Evolutionary conservation across 78 protist species (phyloP).

Genomic region (Dictyostelium brefeldianum): DNA sequence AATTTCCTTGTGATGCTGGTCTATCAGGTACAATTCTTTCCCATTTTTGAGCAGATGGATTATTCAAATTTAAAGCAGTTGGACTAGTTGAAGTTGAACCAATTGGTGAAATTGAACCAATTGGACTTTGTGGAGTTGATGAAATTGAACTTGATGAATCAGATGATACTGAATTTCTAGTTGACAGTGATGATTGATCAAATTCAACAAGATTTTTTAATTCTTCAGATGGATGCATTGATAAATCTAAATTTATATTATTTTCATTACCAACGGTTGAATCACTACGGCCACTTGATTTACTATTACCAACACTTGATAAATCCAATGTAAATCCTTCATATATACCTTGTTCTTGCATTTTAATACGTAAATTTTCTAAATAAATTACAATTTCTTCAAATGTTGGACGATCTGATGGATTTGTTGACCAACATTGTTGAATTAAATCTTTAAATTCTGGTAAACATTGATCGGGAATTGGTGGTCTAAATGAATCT

Average conservation of each 20-base stretch:
- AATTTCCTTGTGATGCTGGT: neutral
- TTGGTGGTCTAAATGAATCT: constrained; percentile 31
- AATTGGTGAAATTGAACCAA: neutral
- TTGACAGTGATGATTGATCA: neutral
- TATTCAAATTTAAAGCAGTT: too few relatives aligned
- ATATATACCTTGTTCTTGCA: constrained; percentile 26
- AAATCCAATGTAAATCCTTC: neutral
- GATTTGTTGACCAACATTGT: constrained; percentile 34
- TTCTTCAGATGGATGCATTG: constrained; percentile 34
- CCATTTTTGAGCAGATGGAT: constrained; percentile 2
- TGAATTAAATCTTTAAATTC: constrained; percentile 13
- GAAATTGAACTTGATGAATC: constrained; percentile 1
- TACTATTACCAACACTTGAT: too few relatives aligned
- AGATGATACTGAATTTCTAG: neutral
- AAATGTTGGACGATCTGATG: constrained; percentile 35
- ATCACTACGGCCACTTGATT: neutral
- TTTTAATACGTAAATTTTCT: neutral
- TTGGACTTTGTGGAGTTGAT: constrained; percentile 6
- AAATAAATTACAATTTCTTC: neutral
- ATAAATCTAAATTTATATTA: neutral
- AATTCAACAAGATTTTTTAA: constrained; percentile 17
- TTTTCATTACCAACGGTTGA: constrained; percentile 10
- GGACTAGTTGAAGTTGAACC: constrained; percentile 2
- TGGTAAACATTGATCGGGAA: constrained; percentile 44
- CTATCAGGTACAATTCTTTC: constrained; percentile 22